Evolutionary conservation across 129 eudicot species (phyloP).

Genomic region (Flaveria sonorensis): DNA sequence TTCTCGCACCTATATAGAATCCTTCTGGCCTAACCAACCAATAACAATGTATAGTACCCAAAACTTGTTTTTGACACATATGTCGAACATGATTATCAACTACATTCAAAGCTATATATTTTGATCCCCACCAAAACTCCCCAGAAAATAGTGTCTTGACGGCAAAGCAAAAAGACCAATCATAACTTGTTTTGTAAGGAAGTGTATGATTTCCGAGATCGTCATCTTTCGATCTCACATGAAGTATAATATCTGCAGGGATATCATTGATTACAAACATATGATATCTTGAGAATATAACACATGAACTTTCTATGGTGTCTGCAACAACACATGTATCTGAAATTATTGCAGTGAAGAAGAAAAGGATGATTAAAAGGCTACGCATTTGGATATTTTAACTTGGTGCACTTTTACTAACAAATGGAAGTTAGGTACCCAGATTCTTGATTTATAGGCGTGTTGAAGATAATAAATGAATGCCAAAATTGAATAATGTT

Average conservation of each 20-base stretch:
- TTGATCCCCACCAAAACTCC: conserved; percentile 30
- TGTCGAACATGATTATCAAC: not conserved
- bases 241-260: conserved; percentile 12
- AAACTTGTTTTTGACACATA: not conserved
- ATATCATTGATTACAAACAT: conserved; percentile 20
- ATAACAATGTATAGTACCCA: conserved; percentile 24
- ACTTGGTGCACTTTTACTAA: not conserved
- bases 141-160: not conserved
- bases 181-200: not conserved
- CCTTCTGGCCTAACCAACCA: conserved; percentile 31
- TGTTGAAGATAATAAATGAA: not conserved
- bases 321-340: not conserved
- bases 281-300: conserved; percentile 23
- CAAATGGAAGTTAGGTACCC: not conserved
- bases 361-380: not conserved
- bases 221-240: conserved; percentile 17
- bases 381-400: not conserved
- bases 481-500: too few species aligned
- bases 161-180: conserved; percentile 22
- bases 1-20: conserved; percentile 13
- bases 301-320: not conserved
- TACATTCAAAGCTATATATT: not conserved
- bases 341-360: not conserved
- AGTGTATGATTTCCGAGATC: conserved; percentile 30
- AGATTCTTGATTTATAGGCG: not conserved